These are phyloP conservation scores for Rosa persica DNA, from an alignment of 306 rosid species.

Conservation along the genomic window DNA sequence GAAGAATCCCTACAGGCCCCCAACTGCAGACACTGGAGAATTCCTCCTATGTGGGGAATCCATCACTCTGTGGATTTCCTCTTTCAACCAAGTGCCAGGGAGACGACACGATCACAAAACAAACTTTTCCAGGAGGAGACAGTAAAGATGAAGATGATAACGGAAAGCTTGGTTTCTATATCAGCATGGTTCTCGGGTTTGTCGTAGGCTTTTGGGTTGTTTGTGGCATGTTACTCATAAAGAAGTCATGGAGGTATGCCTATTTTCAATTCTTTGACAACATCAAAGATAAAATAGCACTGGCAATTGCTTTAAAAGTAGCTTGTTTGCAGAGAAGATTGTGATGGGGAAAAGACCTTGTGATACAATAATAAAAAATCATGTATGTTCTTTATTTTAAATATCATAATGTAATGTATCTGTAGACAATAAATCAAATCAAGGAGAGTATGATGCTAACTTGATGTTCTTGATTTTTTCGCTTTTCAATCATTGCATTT, in stretches of 20 bases:
- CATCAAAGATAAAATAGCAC: background rate
- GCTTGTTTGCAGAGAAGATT: background rate
- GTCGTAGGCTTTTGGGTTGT: background rate
- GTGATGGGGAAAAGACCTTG: background rate
- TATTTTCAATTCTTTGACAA: background rate
- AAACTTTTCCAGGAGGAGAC: background rate
- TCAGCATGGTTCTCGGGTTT: background rate
- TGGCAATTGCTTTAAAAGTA: background rate
- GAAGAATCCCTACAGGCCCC: slow-evolving; percentile 9
- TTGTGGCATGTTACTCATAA: background rate
- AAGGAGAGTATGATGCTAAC: too few species aligned
- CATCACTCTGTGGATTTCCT: background rate
- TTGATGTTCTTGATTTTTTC: background rate
- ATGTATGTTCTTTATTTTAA: too few species aligned
- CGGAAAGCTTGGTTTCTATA: background rate
- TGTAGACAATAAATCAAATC: too few species aligned
- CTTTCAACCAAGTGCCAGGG: background rate
- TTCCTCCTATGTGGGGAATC: background rate
- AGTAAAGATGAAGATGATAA: background rate
- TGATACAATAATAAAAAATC: too few species aligned
- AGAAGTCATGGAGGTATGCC: background rate
- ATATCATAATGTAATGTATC: too few species aligned
- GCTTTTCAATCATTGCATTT: too few species aligned
- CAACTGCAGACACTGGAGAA: background rate
- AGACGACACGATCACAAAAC: background rate